Evolutionary conservation across 805 yeast species (phyloP), one percentile per base, ranked within the genome.

Genomic region (Debaryomyces castellii): DNA sequence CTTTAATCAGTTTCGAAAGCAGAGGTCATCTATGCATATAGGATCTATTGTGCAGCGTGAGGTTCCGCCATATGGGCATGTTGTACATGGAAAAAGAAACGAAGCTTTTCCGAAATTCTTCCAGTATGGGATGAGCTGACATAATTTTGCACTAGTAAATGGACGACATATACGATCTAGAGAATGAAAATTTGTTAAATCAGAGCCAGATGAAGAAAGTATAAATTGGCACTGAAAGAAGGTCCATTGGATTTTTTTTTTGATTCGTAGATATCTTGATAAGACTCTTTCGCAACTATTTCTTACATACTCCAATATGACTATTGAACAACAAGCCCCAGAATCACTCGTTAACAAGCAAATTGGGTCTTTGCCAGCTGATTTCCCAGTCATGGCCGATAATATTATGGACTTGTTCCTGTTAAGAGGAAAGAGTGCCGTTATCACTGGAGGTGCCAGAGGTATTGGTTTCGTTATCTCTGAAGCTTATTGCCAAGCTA

Each of bases 401-500:
- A 61, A 60, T 48, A 52, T 67, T 35, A 45, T 64, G 39, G 64
- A 64, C 24, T 53, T 67, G 39, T 67, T 69, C 49, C 47, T 54
- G 41, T 58, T 69, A 44, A 51, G 55, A 12, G 62, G 58, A 23
- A 69, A 69, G 57, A 47, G 62, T 21, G 72, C 72, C 22, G 63
- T 59, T 23, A 51, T 69, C 39, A 69, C 74, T 23, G 73, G 73
- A 23, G 72, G 71, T 35, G 62, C 65, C 34, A 60, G 72, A 53
- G 73, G 72, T 41, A 67, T 69, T 41, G 74, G 74, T 17, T 62
- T 50, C 39, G 66, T 57, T 12, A 62, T 68, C 32, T 55, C 64
- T 28, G 74, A 68, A 51, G 67, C 68, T 6, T 68, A 63, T 56
- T 62, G 65, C 38, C 73, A 68, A 56, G 72, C 74, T 10, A 69